Evolutionary conservation across 108 stramenopile species (phyloP).

Genomic region (Ochromonas danica): DNA sequence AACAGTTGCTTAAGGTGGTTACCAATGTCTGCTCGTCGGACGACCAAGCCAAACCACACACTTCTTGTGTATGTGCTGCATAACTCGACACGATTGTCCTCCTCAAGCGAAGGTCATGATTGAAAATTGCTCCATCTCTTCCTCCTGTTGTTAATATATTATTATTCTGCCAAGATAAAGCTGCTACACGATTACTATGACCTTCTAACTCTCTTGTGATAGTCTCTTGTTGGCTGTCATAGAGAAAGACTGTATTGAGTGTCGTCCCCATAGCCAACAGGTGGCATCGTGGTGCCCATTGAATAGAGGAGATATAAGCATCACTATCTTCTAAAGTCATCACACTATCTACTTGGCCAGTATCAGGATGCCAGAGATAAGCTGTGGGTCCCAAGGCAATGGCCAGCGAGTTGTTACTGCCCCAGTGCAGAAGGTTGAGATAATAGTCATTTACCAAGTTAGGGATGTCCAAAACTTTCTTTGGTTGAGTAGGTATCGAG

Average conservation of each 20-base stretch:
- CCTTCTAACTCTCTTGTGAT: constrained; percentile 19
- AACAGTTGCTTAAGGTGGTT: background rate
- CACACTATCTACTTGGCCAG: background rate
- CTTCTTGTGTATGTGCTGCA: constrained; percentile 31
- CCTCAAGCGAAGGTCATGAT: constrained; percentile 18
- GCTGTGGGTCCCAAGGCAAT: background rate
- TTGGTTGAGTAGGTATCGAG: constrained; percentile 86
- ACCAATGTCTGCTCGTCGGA: background rate
- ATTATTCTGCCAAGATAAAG: background rate
- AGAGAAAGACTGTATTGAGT: background rate
- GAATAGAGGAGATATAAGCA: constrained; percentile 27
- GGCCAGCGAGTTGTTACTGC: background rate
- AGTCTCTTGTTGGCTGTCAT: background rate
- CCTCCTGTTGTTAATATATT: constrained; percentile 20
- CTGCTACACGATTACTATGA: background rate
- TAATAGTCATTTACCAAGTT: constrained; percentile 92
- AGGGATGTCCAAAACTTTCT: constrained; percentile 90
- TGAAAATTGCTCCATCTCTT: constrained; percentile 4
- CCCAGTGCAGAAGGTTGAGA: constrained; percentile 32
- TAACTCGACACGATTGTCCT: background rate
- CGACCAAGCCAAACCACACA: constrained; percentile 8
- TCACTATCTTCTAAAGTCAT: constrained; percentile 1
- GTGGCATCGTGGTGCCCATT: background rate
- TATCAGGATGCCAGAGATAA: constrained; percentile 29
- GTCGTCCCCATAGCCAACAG: background rate